These are phyloP conservation scores for Psilocybe azurescens DNA, from an alignment of 768 basidiomycete species.

Conservation along the genomic window DNA sequence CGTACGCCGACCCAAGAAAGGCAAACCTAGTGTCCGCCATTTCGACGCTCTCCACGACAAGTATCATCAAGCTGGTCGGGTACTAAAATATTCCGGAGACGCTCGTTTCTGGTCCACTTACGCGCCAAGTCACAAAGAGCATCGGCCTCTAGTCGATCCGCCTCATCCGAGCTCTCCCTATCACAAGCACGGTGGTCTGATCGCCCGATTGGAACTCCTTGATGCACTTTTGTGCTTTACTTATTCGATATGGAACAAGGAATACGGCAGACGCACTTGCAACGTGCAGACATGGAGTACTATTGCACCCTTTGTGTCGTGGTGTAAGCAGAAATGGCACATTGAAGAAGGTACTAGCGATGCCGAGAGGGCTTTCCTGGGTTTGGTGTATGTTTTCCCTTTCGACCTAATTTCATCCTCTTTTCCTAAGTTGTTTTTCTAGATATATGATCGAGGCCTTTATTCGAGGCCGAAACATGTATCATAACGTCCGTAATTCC, in stretches of 20 bases:
- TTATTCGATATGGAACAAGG: slow-evolving; percentile 83
- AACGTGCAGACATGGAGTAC: slow-evolving; percentile 69
- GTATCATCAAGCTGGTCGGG: slow-evolving; percentile 71
- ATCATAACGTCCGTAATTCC: slow-evolving; percentile 36
- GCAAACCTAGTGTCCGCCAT: slow-evolving; percentile 50
- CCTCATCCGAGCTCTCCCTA: slow-evolving; percentile 72
- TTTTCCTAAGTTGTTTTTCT: slow-evolving; percentile 35
- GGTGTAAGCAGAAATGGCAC: slow-evolving; percentile 76
- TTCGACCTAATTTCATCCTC: slow-evolving; percentile 23
- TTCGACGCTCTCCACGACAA: slow-evolving; percentile 69
- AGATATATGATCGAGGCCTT: slow-evolving; percentile 84
- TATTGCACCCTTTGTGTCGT: slow-evolving; percentile 69
- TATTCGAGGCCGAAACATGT: slow-evolving; percentile 54
- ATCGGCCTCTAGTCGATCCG: slow-evolving; percentile 64
- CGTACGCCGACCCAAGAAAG: slow-evolving; percentile 70
- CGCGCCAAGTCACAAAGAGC: slow-evolving; percentile 66
- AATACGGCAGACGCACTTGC: slow-evolving; percentile 61
- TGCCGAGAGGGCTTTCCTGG: slow-evolving; percentile 69
- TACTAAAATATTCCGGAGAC: slow-evolving; percentile 86
- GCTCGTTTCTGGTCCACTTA: slow-evolving; percentile 79
- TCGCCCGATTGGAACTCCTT: slow-evolving; percentile 79
- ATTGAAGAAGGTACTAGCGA: slow-evolving; percentile 55
- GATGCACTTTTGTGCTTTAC: slow-evolving; percentile 86
- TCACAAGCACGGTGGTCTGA: slow-evolving; percentile 75
- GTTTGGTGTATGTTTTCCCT: slow-evolving; percentile 71